A percentile compares a stretch with the other conserved stretches of the same genome.
phyloP scores from a whole-genome alignment of 768 basidiomycete species.

The Suillus americanus region DNA sequence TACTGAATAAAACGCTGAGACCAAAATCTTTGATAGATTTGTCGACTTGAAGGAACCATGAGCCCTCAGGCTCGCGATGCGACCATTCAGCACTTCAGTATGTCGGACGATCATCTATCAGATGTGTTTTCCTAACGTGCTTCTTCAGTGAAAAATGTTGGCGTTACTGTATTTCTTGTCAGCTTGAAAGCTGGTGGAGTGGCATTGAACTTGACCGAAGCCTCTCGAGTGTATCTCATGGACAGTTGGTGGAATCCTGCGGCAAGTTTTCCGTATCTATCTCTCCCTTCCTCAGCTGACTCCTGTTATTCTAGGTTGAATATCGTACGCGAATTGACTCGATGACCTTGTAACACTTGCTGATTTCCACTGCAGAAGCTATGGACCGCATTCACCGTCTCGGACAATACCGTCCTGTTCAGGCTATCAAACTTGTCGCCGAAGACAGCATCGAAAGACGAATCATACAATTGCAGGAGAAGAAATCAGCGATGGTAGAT shows the following conservation, averaged over 20 bases:
- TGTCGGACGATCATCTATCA: slow-evolving; percentile 22
- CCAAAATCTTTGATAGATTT: slow-evolving; percentile 53
- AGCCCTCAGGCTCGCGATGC: slow-evolving; percentile 94
- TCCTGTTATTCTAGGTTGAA: slow-evolving; percentile 50
- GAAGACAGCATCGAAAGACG: slow-evolving; percentile 97
- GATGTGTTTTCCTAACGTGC: not conserved
- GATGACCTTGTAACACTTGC: not conserved
- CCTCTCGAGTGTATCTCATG: slow-evolving; percentile 94
- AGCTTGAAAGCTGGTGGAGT: slow-evolving; percentile 96
- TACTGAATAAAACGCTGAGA: slow-evolving; percentile 1
- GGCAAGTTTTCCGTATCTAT: slow-evolving; percentile 37
- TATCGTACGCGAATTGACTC: slow-evolving; percentile 55
- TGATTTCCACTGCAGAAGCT: slow-evolving; percentile 56
- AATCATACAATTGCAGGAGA: slow-evolving; percentile 93
- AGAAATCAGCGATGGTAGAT: slow-evolving; percentile 94
- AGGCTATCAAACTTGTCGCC: slow-evolving; percentile 90
- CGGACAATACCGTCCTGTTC: slow-evolving; percentile 92
- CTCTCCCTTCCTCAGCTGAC: slow-evolving; percentile 4
- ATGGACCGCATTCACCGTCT: slow-evolving; percentile 98
- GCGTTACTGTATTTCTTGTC: slow-evolving; percentile 97
- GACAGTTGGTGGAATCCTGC: slow-evolving; percentile 99
- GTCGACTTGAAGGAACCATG: slow-evolving; percentile 95
- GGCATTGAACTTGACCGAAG: slow-evolving; percentile 86
- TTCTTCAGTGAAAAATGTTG: slow-evolving; percentile 80
- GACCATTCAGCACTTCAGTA: slow-evolving; percentile 93